Base-by-base conservation (phyloP, 768 basidiomycete species). In the Hypholoma fasciculare region DNA sequence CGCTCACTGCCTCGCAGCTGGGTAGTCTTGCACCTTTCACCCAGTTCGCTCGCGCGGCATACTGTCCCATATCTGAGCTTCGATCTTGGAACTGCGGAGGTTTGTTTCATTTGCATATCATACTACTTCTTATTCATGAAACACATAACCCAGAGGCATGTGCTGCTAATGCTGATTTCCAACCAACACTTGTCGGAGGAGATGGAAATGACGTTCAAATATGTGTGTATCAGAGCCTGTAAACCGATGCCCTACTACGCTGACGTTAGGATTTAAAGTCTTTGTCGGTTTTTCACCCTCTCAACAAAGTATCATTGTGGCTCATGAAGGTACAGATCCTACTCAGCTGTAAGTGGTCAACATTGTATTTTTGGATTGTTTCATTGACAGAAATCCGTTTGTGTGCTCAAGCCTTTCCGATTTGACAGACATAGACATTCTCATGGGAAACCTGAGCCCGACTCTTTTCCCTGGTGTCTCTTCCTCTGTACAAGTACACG, bases 321-420 rank as follows among this genome's bases (percentile, higher is more conserved):
- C 80, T 1, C 85, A 86, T 61, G 75, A 87, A 64, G 86, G 86
- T 14, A 87, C 86, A 5, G 82, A 87, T 58, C 82, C 84, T 7
- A 77, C 71, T 0, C 66, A 81, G 57, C 62, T 87, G 85, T 85
- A 61, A 67, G 77, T 55, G 8, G 5, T 17, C 30, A 34, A 34
- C 30, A 34, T 34, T 9, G 9, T 34, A 34, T 34, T 34, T 6
- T 34, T 9, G 9, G 6, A 34, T 34, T 34, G 30, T 34, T 34
- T 34, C 6, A 34, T 34, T 34, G 30, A 34, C 3, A 38, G 12
- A 47, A 11, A 17, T 14, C 27, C n/a, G 12, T 13, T 44, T 54
- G 16, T 16, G 11, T 44, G 1, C 13, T 9, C 50, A 52, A 82
- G 81, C 48, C 49, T 76, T 49, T 74, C 84, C 1, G 76, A 76